Evolutionary conservation across 495 filamentous ascomycete species (phyloP).

Genomic region (Apiosordaria backusii): DNA sequence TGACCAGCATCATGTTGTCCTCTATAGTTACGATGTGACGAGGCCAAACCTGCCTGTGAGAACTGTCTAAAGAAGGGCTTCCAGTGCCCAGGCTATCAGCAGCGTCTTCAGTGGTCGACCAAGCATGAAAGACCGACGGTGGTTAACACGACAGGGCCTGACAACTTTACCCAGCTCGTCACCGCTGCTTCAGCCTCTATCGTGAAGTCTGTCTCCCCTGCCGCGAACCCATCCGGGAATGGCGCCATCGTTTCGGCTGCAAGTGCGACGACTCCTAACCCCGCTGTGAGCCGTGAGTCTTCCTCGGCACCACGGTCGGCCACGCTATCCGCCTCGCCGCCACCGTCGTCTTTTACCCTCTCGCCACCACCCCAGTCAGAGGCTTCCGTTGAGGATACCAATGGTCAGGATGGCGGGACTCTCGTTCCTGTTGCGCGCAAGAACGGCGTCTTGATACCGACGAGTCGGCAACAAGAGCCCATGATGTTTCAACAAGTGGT

Average conservation of each 20-base stretch:
- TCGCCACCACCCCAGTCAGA: slow-evolving; percentile 13
- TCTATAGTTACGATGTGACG: slow-evolving; percentile 33
- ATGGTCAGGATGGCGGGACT: neutral
- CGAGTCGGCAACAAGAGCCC: slow-evolving; percentile 1
- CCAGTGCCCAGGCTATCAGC: slow-evolving; percentile 36
- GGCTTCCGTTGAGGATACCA: neutral
- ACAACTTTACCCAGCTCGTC: slow-evolving; percentile 34
- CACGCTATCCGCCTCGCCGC: slow-evolving; percentile 5
- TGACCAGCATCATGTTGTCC: slow-evolving; percentile 8
- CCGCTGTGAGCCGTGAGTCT: neutral
- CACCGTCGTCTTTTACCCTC: slow-evolving; percentile 10
- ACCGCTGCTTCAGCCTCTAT: slow-evolving; percentile 34
- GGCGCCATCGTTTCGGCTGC: neutral
- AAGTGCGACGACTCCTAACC: neutral
- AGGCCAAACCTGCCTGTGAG: slow-evolving; percentile 30
- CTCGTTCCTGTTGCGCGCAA: neutral
- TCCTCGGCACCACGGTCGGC: slow-evolving; percentile 7
- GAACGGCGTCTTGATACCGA: neutral
- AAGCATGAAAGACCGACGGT: slow-evolving; percentile 30
- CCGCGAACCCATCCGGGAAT: neutral
- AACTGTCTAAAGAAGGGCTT: slow-evolving; percentile 34
- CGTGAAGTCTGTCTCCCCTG: slow-evolving; percentile 2
- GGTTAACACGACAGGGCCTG: slow-evolving; percentile 22
- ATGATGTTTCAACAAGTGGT: slow-evolving; percentile 28
- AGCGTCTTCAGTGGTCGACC: slow-evolving; percentile 37